phyloP scores from a whole-genome alignment of 129 eudicot species.

The Centrapalus pauciflorus region DNA sequence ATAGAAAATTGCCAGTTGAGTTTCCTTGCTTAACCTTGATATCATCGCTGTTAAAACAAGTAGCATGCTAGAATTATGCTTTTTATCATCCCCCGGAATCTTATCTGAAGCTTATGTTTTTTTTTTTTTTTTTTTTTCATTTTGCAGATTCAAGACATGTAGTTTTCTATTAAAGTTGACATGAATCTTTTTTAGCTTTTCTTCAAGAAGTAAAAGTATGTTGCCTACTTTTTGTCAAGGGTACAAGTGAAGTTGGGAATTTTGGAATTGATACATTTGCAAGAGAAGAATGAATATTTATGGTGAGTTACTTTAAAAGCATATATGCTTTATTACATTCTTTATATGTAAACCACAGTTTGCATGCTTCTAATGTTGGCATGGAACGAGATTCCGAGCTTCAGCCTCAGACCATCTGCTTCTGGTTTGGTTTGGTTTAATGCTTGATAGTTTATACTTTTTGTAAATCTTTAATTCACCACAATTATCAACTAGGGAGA shows the following conservation, averaged over 20 bases:
- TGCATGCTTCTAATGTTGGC: slow-evolving; percentile 11
- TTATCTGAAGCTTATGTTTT: not conserved
- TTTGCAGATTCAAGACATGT: not conserved
- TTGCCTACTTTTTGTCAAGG: not conserved
- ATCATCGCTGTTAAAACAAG: not conserved
- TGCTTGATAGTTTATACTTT: too few relatives aligned
- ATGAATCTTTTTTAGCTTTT: not conserved
- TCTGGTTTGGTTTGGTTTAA: not conserved
- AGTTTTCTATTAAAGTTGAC: not conserved
- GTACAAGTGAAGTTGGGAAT: not conserved
- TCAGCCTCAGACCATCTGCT: not conserved
- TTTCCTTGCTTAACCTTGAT: not conserved
- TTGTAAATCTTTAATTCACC: too few relatives aligned
- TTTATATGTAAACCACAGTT: not conserved
- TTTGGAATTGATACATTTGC: not conserved
- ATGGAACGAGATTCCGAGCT: slow-evolving; percentile 6
- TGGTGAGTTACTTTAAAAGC: not conserved
- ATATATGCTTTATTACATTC: slow-evolving; percentile 7
- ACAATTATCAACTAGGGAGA: too few relatives aligned
- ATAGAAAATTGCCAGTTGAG: slow-evolving; percentile 6
- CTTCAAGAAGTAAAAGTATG: not conserved
- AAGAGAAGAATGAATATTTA: not conserved
- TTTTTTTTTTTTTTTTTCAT: not conserved
- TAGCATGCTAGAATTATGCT: too few relatives aligned
- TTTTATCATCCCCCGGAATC: too few relatives aligned